These are phyloP conservation scores for Diaporthe sp. DNA, from an alignment of 2,329 filamentous ascomycete genomes.

Conservation along the genomic window DNA sequence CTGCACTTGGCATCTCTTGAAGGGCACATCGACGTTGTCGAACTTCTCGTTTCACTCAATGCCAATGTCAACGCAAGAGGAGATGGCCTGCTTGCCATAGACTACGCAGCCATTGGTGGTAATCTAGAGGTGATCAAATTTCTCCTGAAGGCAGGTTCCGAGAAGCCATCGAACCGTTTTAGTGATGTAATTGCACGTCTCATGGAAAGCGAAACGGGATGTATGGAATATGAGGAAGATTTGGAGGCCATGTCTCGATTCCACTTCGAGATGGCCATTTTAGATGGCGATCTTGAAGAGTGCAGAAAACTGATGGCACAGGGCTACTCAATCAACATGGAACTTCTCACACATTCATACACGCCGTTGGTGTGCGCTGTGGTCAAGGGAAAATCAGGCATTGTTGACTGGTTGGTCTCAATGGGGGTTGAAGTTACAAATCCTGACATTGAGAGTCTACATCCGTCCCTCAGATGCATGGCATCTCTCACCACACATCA, in stretches of 20 bases:
- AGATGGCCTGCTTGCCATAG: too few species aligned
- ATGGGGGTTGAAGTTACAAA: rapidly evolving
- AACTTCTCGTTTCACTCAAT: neutral
- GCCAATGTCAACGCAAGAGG: neutral
- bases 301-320: neutral
- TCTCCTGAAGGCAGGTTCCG: neutral
- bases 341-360: neutral
- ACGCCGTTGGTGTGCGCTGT: neutral
- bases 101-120: too few species aligned
- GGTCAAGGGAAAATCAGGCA: neutral
- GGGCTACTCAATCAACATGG: neutral
- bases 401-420: neutral
- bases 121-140: neutral
- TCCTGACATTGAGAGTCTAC: rapidly evolving
- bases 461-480: neutral
- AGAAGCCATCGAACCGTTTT: rapidly evolving
- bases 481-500: neutral
- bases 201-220: neutral
- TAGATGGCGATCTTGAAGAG: rapidly evolving
- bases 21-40: neutral
- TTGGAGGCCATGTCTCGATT: neutral
- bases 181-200: neutral
- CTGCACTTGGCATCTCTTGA: neutral
- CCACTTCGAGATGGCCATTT: neutral
- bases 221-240: rapidly evolving